These are phyloP conservation scores for Parachaetomium inaequale DNA, from an alignment of 495 filamentous ascomycete species.

Conservation along the genomic window DNA sequence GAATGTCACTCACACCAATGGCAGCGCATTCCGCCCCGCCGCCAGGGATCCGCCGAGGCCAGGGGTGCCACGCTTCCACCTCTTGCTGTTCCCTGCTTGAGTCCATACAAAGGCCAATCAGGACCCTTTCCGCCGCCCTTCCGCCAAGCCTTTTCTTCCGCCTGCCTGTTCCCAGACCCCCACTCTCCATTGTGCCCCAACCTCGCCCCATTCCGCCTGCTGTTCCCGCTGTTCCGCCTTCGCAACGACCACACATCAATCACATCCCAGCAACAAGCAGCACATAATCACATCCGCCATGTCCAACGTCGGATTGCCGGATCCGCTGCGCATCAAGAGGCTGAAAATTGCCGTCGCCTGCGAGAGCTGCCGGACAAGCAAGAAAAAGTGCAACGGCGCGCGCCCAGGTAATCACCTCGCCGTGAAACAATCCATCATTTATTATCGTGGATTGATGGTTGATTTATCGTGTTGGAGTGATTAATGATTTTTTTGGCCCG, in stretches of 20 bases:
- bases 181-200: too few species aligned
- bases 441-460: too few species aligned
- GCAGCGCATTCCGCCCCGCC: too few species aligned
- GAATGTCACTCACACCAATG: too few species aligned
- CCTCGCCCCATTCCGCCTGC: background rate
- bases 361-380: constrained; percentile 1
- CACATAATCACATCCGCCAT: background rate
- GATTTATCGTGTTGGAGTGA: background rate
- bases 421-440: background rate
- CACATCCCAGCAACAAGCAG: background rate
- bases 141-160: background rate
- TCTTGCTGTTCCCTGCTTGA: too few species aligned
- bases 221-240: background rate
- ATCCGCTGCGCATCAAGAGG: background rate
- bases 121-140: background rate
- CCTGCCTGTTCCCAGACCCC: too few species aligned
- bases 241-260: background rate
- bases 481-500: background rate
- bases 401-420: background rate
- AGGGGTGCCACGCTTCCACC: too few species aligned
- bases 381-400: background rate
- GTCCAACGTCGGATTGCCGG: background rate
- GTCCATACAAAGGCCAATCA: too few species aligned
- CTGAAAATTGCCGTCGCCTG: background rate
- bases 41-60: too few species aligned